phyloP scores from a whole-genome alignment of 2,329 filamentous ascomycete genomes.

The Phaeosphaeriaceae sp. region DNA sequence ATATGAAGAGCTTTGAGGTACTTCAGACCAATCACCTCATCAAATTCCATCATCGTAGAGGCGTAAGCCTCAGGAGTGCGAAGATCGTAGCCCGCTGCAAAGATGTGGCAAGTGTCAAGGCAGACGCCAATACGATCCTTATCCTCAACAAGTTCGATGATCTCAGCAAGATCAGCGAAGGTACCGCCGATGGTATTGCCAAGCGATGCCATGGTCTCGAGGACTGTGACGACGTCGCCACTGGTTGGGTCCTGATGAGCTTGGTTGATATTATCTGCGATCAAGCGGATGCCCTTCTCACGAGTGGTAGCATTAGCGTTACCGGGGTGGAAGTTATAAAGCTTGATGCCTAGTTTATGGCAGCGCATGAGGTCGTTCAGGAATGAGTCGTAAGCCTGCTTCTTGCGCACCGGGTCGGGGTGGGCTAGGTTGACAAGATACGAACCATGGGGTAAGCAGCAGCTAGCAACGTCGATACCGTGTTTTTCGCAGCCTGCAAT shows the following conservation, averaged over 20 bases:
- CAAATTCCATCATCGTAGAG: constrained; percentile 76
- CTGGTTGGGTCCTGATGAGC: constrained; percentile 74
- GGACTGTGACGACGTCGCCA: constrained; percentile 75
- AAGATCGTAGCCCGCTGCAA: constrained; percentile 92
- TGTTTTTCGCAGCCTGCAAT: constrained; percentile 70
- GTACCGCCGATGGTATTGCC: constrained; percentile 86
- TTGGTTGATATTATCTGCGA: constrained; percentile 81
- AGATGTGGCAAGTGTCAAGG: constrained; percentile 95
- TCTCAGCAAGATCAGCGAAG: constrained; percentile 85
- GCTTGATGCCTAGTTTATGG: constrained; percentile 79
- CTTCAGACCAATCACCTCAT: constrained; percentile 74
- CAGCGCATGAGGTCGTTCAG: constrained; percentile 87
- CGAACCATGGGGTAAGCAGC: constrained; percentile 89
- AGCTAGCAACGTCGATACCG: constrained; percentile 72
- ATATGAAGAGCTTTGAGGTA: constrained; percentile 89
- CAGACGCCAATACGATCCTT: constrained; percentile 90
- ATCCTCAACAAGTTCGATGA: constrained; percentile 80
- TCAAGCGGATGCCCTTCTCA: constrained; percentile 73
- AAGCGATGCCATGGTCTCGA: constrained; percentile 92
- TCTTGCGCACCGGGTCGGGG: constrained; percentile 76
- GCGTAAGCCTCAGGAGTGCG: constrained; percentile 75
- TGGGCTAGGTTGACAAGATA: constrained; percentile 97
- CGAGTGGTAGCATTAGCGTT: constrained; percentile 72
- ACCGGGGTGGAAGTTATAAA: constrained; percentile 99
- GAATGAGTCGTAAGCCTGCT: constrained; percentile 85